phyloP scores from a whole-genome alignment of 2,329 filamentous ascomycete species.

The Trichoderma harzianum region DNA sequence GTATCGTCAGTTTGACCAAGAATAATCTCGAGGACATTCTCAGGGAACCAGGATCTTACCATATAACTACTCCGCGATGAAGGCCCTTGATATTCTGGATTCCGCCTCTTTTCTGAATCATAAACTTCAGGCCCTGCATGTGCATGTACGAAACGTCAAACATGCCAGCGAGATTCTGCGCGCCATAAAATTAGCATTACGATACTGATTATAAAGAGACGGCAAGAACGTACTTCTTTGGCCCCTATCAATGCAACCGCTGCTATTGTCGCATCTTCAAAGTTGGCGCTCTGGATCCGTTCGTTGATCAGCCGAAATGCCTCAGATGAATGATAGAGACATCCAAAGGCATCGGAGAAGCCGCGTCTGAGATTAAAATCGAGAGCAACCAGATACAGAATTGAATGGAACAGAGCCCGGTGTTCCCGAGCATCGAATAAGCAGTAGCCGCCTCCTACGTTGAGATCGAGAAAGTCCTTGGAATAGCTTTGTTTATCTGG shows the following conservation, averaged over 20 bases:
- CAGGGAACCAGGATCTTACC: background rate
- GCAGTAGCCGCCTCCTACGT: background rate
- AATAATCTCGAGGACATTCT: accelerated
- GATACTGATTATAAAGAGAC: background rate
- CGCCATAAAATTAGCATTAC: background rate
- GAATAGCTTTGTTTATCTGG: conserved; percentile 2
- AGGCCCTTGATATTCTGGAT: background rate
- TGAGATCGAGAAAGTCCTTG: background rate
- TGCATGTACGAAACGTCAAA: conserved; percentile 8
- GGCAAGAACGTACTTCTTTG: background rate
- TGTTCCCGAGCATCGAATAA: conserved; percentile 2
- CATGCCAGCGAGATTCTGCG: conserved; percentile 3
- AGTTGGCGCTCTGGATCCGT: background rate
- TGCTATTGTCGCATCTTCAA: conserved; percentile 7
- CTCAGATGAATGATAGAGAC: conserved; percentile 8
- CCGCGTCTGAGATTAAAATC: conserved; percentile 9
- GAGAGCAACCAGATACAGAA: conserved; percentile 4
- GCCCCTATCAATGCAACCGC: background rate
- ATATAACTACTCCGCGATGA: background rate
- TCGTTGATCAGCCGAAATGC: conserved; percentile 11
- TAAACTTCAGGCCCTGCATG: conserved; percentile 5
- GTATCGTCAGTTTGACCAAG: background rate
- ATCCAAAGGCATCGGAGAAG: background rate
- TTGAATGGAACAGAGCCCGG: background rate
- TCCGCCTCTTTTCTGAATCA: background rate